Evolutionary conservation across 192 early-diverging fungal species (phyloP).

Genomic region (Mortierella alpina): DNA sequence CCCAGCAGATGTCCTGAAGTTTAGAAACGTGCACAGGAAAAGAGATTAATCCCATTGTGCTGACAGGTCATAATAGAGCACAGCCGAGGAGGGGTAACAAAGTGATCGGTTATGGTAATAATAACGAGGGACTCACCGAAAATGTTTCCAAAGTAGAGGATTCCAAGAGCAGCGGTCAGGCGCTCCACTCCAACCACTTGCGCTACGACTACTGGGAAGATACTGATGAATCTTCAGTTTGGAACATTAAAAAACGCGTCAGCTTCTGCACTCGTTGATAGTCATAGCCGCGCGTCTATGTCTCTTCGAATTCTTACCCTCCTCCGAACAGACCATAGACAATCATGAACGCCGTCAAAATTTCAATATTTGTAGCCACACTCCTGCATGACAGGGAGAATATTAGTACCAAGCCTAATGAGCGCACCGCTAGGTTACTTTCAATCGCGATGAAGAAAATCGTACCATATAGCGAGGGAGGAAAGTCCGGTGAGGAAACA

Average conservation of each 20-base stretch:
- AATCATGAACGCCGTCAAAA: slow-evolving; percentile 55
- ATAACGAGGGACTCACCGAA: too few species aligned
- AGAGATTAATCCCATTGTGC: not conserved
- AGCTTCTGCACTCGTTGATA: too few species aligned
- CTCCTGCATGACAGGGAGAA: slow-evolving; percentile 4
- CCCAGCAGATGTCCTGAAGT: slow-evolving; percentile 54
- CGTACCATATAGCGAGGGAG: slow-evolving; percentile 61
- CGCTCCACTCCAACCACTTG: slow-evolving; percentile 65
- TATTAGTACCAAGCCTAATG: not conserved
- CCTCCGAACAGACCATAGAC: slow-evolving; percentile 63
- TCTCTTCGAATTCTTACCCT: too few species aligned
- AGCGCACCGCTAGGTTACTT: too few species aligned
- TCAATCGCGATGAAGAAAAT: too few species aligned
- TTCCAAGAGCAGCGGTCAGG: slow-evolving; percentile 54
- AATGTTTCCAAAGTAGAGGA: slow-evolving; percentile 54
- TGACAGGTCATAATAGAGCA: not conserved
- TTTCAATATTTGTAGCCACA: slow-evolving; percentile 32
- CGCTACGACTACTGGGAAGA: slow-evolving; percentile 59
- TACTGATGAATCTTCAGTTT: slow-evolving; percentile 56
- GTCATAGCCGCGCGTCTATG: too few species aligned
- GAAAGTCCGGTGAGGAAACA: slow-evolving; percentile 55
- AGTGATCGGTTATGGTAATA: too few species aligned
- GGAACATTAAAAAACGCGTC: too few species aligned
- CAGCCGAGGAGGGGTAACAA: not conserved
- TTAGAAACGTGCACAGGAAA: too few species aligned